Conservation (phyloP, 2,329 filamentous ascomycete species). For the Chaetothyriales sp. region DNA sequence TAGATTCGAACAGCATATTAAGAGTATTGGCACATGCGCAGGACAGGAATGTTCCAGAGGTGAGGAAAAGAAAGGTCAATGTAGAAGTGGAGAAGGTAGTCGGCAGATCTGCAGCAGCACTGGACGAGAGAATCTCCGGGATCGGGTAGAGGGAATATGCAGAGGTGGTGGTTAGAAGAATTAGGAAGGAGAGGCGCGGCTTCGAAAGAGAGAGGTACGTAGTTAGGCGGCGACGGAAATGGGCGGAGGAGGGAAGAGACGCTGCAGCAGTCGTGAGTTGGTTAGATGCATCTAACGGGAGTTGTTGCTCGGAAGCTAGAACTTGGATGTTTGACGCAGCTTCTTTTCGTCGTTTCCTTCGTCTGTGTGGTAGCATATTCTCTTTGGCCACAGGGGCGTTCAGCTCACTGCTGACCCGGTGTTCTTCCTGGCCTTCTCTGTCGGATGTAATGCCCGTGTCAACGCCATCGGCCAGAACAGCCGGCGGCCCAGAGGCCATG, state of each 20-base stretch:
- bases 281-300: constrained; percentile 49
- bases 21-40: constrained; percentile 85
- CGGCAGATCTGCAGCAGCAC: constrained; percentile 61
- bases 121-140: constrained; percentile 64
- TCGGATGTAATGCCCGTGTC: not conserved
- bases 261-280: constrained; percentile 45
- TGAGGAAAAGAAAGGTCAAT: constrained; percentile 83
- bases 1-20: constrained; percentile 93
- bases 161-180: constrained; percentile 80
- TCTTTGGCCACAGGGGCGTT: not conserved
- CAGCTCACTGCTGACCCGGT: not conserved
- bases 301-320: constrained; percentile 18
- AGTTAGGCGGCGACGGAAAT: constrained; percentile 54
- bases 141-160: constrained; percentile 90
- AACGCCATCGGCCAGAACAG: not conserved
- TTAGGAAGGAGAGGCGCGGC: constrained; percentile 78
- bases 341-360: constrained; percentile 13
- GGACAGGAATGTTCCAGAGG: constrained; percentile 73
- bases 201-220: constrained; percentile 88
- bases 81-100: constrained; percentile 66
- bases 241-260: constrained; percentile 39
- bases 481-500: not conserved
- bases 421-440: not conserved
- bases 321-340: not conserved
- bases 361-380: constrained; percentile 14